Base-by-base conservation (phyloP, 176 grass and related monocot species). In the Phyllostachys edulis region DNA sequence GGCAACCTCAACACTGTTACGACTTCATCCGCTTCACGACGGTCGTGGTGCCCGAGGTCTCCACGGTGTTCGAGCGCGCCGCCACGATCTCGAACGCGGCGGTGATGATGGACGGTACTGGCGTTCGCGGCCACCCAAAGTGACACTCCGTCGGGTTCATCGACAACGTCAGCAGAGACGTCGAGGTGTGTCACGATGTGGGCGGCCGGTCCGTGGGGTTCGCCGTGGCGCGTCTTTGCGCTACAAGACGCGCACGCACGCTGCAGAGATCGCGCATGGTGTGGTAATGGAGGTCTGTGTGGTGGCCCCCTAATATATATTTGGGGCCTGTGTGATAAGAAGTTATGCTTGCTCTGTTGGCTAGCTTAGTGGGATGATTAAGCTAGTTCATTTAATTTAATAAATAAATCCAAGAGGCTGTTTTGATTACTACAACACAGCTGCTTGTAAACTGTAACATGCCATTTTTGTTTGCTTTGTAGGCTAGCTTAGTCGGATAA, bases 131-230 rank as follows among this genome's bases (percentile, higher is more conserved):
- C 68, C 27, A 83, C 82, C 52, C 45, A 10, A 3, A 34, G 6
- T 7, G 76, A 79, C 4, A 67, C 55, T 80, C 94, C 76, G 73
- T 94, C 18, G 94, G 92, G 63, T 85, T 98, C 74, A 71, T 95
- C 17, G 95, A 91, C 38, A 98, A 98, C 69, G 90, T 98, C 95
- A 98, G 81, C 95, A 98, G 87, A 87, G 82, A 93, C 85, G 66
- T 71, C 24, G 88, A 93, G 66, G 92, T 98, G 23, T 36, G 95
- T 6, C 84, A 90, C 61, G 84, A 90, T 42, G 87, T 92, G 51
- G 90, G 89, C 37, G 26, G 55, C 7, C 46, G 89, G 2, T 50
- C 34, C 71, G 79, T 94, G 5, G 88, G 94, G 18, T 94, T 97
- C 67, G 78, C 20, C 36, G 83, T 2, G 90, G 84, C 47, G 85